phyloP scores from a whole-genome alignment of 176 grass and related monocot genomes.

The Phoenix roebelenii region DNA sequence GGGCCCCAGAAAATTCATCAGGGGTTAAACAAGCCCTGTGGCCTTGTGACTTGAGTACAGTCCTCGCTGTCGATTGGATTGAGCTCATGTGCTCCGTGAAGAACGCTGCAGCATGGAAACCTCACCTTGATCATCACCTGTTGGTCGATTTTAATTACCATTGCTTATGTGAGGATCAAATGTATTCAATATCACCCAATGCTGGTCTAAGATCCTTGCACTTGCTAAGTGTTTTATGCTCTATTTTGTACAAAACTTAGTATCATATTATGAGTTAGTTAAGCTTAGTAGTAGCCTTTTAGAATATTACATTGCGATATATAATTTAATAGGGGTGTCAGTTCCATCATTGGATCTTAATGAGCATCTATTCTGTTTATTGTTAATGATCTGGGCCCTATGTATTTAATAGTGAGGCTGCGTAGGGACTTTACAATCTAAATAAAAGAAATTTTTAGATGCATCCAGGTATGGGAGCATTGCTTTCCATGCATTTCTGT shows the following conservation, averaged over 20 bases:
- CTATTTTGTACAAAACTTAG: no score
- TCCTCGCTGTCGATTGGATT: background rate
- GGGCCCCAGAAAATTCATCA: background rate
- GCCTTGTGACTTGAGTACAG: constrained; percentile 22
- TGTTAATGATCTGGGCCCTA: constrained; percentile 25
- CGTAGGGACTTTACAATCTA: background rate
- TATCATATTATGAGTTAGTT: no score
- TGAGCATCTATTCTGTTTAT: constrained; percentile 21
- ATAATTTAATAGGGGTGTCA: no score
- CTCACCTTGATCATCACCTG: background rate
- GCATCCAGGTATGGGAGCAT: constrained; percentile 12
- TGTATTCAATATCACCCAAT: no score
- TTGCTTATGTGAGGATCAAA: no score
- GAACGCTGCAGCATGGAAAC: background rate
- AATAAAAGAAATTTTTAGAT: constrained; percentile 2
- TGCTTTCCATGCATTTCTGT: background rate
- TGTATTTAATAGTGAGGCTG: constrained; percentile 7
- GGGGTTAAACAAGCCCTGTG: background rate
- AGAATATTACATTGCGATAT: no score
- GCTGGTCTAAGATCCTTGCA: no score
- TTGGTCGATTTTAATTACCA: background rate
- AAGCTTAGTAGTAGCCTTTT: no score
- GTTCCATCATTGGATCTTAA: background rate
- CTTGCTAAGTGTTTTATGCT: no score
- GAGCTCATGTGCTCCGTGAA: constrained; percentile 1